Evolutionary conservation across 2,329 filamentous ascomycete genomes (phyloP).

Genomic region (Colletotrichum tabaci): DNA sequence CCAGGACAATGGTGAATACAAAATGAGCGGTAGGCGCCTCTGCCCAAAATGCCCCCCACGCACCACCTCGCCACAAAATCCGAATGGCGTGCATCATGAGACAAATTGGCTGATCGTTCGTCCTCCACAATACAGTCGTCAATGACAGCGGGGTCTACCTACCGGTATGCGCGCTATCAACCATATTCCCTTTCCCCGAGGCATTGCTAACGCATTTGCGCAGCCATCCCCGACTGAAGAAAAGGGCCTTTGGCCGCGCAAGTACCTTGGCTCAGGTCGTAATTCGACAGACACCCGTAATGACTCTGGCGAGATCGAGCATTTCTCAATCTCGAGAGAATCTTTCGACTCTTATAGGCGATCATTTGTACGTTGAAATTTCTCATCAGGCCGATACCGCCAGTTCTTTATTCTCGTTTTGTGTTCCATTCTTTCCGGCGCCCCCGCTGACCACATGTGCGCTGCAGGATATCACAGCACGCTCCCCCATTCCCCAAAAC

Average conservation of each 20-base stretch:
- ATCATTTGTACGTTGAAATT: conserved; percentile 82
- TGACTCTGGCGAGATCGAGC: conserved; percentile 86
- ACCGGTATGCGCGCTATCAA: conserved; percentile 72
- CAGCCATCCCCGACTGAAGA: conserved; percentile 92
- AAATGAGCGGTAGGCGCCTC: conserved; percentile 79
- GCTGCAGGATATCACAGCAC: conserved; percentile 87
- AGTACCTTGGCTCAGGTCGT: conserved; percentile 63
- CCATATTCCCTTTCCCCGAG: conserved; percentile 35
- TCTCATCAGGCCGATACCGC: background rate
- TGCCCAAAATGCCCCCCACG: conserved; percentile 21
- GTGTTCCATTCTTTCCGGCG: background rate
- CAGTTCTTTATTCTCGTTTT: no score
- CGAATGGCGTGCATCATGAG: conserved; percentile 43
- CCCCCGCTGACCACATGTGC: conserved; percentile 20
- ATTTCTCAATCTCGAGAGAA: conserved; percentile 94
- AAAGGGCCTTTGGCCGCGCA: conserved; percentile 81
- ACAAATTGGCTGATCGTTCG: conserved; percentile 47
- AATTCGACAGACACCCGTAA: conserved; percentile 68
- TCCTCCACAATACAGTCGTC: conserved; percentile 75
- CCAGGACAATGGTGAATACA: conserved; percentile 80
- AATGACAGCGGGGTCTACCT: conserved; percentile 96
- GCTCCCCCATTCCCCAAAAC: conserved; percentile 78
- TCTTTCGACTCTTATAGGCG: conserved; percentile 97
- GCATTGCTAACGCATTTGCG: conserved; percentile 45
- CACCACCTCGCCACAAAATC: conserved; percentile 37